Evolutionary conservation across 768 basidiomycete species (phyloP), one percentile per base, ranked within the genome.

Genomic region (Suillus subalutaceus): DNA sequence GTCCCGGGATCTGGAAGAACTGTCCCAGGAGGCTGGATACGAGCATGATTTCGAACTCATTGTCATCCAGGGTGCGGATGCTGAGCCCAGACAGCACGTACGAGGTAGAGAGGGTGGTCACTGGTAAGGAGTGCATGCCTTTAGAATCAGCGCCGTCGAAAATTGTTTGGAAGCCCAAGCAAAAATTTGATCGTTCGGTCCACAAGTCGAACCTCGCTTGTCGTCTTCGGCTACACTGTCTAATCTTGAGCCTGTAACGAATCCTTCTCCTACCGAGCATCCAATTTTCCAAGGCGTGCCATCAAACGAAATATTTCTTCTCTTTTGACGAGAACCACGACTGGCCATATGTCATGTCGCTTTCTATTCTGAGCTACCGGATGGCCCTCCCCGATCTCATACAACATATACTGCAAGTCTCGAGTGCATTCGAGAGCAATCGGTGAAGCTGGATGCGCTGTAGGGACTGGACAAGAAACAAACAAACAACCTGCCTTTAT

Each of bases 271-370:
- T 32, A 41, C 35, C 23, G 26, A 46, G 13, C 56, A 57, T 35
- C 58, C 67, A 20, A 44, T 71, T 30, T 35, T 72, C 30, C 59
- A n/a, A n/a, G n/a, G n/a, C n/a, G n/a, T n/a, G 12, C 60, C 3
- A 35, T 15, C 50, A 52, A 52, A 52, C 26, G 23, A 43, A 44
- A n/a, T 26, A n/a, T n/a, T 18, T 12, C 12, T 16, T 7, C 35
- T 6, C 62, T 38, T 50, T 64, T 70, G 13, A 58, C 30, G 0
- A 4, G 32, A 20, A 32, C 26, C 5, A 26, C 78, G 73, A 57
- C 56, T 78, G 77, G 75, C 68, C 75, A 48, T 77, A 74, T 77
- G 32, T 35, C 18, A 65, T 75, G n/a, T 30, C 65, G 18, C 77
- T 75, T 20, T 43, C 61, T 16, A 30, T 75, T 23, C 20, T 67